Evolutionary conservation across 2,329 filamentous ascomycete genomes (phyloP), one percentile per base, ranked within the genome.

Genomic region (Talaromyces sp.): DNA sequence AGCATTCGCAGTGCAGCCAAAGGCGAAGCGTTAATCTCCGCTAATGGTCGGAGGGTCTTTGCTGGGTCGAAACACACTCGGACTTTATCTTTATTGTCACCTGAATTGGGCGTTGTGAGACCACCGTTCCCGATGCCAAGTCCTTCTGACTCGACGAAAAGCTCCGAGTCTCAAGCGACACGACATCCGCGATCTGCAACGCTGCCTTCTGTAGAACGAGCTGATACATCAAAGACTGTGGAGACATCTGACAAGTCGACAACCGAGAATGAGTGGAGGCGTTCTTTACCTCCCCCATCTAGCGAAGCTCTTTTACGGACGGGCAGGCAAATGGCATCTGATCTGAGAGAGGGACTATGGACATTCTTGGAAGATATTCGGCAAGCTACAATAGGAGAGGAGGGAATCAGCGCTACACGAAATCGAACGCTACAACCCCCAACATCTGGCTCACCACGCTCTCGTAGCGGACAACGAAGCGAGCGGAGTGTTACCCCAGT

Each of bases 301-400:
- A 78, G 81, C 17, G 85, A 87, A 52, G 75, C 79, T n/a, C 73
- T 87, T 47, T 75, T 87, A 66, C 81, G 78, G 72, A 86, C 80
- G 63, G 81, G 82, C 66, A 93, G 93, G 74, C 91, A 95, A 76
- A 89, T 97, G 77, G 91, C 93, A 17, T 90, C 91, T 66, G 95
- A 97, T 78, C 88, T 99, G 77, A 92, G 89, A 75, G 87, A 95
- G 61, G 94, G 95, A 1, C 81, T 99, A 58, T 93, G 91, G 87
- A 97, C 92, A 1, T 99, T 99, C 78, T 88, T 97, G 66, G 95
- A 98, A 75, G 95, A 99, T 74, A 87, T 99, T 57, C 86, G 93
- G 69, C 95, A 98, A 78, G 96, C 94, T 15, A 97, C 95, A 0
- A 93, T 99, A 7, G 95, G 95, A 27, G 95, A 99, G 63, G 95